Evolutionary conservation across 768 basidiomycete species (phyloP).

Genomic region (Phylloporus sp.): DNA sequence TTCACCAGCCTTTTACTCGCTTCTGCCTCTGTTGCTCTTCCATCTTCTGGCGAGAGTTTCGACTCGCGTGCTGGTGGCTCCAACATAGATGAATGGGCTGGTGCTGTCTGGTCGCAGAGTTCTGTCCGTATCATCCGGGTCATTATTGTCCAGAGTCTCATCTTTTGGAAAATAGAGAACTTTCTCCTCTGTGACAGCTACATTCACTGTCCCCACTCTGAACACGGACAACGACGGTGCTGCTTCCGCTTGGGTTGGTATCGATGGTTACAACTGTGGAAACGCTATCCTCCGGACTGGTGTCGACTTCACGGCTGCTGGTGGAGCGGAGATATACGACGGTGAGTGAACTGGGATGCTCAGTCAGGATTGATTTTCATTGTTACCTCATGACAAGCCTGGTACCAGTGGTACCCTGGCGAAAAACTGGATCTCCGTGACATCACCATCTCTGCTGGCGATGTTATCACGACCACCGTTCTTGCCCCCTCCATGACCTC

Average conservation of each 20-base stretch:
- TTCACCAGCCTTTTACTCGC: slow-evolving; percentile 19
- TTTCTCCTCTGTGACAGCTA: slow-evolving; percentile 17
- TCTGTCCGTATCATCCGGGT: slow-evolving; percentile 5
- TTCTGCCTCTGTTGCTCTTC: slow-evolving; percentile 12
- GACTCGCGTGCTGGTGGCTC: neutral
- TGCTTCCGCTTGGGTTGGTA: slow-evolving; percentile 23
- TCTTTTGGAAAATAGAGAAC: slow-evolving; percentile 11
- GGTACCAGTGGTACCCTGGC: slow-evolving; percentile 24
- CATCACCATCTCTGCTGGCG: slow-evolving; percentile 13
- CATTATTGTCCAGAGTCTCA: neutral
- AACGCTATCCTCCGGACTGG: slow-evolving; percentile 20
- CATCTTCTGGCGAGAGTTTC: slow-evolving; percentile 12
- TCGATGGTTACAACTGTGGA: slow-evolving; percentile 15
- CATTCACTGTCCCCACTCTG: slow-evolving; percentile 19
- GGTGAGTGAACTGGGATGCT: slow-evolving; percentile 1
- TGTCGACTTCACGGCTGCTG: slow-evolving; percentile 8
- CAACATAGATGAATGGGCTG: slow-evolving; percentile 17
- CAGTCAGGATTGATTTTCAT: neutral
- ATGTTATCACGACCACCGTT: slow-evolving; percentile 16
- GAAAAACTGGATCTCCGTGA: slow-evolving; percentile 10
- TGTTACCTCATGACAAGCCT: slow-evolving; percentile 9
- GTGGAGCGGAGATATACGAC: slow-evolving; percentile 3
- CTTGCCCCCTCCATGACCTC: slow-evolving; percentile 17
- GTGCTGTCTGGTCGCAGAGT: slow-evolving; percentile 10
- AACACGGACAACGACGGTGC: slow-evolving; percentile 8